These are phyloP conservation scores for Boletus pseudo-olivaceus DNA, from an alignment of 768 basidiomycete genomes.

Conservation along the genomic window DNA sequence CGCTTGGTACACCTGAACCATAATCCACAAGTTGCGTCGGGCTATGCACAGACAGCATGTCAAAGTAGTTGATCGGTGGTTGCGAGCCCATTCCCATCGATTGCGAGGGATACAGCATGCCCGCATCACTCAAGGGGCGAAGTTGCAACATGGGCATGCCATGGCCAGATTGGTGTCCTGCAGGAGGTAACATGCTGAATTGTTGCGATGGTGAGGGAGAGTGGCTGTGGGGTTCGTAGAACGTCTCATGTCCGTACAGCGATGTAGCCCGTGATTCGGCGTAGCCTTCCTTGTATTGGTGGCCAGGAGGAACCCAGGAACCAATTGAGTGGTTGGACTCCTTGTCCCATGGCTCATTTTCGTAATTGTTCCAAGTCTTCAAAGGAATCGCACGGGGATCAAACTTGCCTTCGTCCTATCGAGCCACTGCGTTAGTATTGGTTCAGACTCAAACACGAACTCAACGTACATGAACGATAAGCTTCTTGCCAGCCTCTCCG, in stretches of 20 bases:
- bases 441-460: background rate
- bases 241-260: conserved; percentile 83
- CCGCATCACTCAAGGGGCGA: conserved; percentile 32
- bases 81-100: conserved; percentile 63
- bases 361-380: conserved; percentile 96
- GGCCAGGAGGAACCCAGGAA: conserved; percentile 82
- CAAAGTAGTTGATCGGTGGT: conserved; percentile 74
- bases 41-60: conserved; percentile 51
- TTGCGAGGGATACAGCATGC: conserved; percentile 55
- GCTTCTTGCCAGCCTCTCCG: conserved; percentile 93
- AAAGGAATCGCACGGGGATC: conserved; percentile 90
- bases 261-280: conserved; percentile 76
- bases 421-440: conserved; percentile 5
- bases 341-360: conserved; percentile 97
- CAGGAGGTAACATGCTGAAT: conserved; percentile 50
- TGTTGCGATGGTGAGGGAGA: conserved; percentile 74
- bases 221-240: conserved; percentile 70
- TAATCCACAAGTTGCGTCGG: conserved; percentile 48
- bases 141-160: conserved; percentile 60
- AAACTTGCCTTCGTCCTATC: conserved; percentile 94
- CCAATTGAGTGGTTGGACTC: conserved; percentile 95
- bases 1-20: conserved; percentile 49
- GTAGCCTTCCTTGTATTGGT: conserved; percentile 69
- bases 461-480: conserved; percentile 82
- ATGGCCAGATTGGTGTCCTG: conserved; percentile 74